phyloP scores from a whole-genome alignment of 2,329 filamentous ascomycete species.

The Venturiaceae sp. region DNA sequence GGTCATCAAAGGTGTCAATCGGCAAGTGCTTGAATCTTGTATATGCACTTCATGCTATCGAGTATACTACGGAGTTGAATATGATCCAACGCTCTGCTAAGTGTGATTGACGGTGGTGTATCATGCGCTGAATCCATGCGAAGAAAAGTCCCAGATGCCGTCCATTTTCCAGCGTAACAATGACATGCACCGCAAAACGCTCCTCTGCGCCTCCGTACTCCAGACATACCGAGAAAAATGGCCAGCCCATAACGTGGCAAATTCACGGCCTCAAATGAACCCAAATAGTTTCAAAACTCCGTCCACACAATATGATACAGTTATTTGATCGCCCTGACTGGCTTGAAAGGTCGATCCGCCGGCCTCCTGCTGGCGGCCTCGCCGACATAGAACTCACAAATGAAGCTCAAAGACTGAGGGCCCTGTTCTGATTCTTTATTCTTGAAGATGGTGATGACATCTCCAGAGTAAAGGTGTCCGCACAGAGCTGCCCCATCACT shows the following conservation, averaged over 20 bases:
- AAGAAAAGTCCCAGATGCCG: not conserved
- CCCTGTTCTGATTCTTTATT: not conserved
- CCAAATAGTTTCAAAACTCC: not conserved
- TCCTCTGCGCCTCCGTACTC: too few relatives aligned
- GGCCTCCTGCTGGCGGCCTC: constrained; percentile 17
- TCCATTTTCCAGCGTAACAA: not conserved
- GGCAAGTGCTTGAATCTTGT: not conserved
- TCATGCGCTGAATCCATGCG: not conserved
- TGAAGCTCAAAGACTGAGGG: constrained; percentile 28
- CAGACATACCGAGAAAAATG: not conserved
- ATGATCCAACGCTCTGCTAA: not conserved
- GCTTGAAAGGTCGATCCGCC: constrained; percentile 1
- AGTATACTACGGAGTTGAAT: not conserved
- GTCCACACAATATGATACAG: not conserved
- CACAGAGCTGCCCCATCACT: constrained; percentile 44
- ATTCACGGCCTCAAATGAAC: not conserved
- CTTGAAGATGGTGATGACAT: constrained; percentile 54
- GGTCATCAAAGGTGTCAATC: not conserved
- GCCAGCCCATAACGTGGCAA: not conserved
- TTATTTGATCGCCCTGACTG: not conserved
- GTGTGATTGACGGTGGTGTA: not conserved
- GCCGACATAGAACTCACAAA: constrained; percentile 32
- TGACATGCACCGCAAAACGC: too few relatives aligned
- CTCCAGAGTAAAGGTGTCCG: constrained; percentile 64
- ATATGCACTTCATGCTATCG: not conserved